These are phyloP conservation scores for Drechslera avenae DNA, from an alignment of 2,329 filamentous ascomycete genomes.

Conservation along the genomic window DNA sequence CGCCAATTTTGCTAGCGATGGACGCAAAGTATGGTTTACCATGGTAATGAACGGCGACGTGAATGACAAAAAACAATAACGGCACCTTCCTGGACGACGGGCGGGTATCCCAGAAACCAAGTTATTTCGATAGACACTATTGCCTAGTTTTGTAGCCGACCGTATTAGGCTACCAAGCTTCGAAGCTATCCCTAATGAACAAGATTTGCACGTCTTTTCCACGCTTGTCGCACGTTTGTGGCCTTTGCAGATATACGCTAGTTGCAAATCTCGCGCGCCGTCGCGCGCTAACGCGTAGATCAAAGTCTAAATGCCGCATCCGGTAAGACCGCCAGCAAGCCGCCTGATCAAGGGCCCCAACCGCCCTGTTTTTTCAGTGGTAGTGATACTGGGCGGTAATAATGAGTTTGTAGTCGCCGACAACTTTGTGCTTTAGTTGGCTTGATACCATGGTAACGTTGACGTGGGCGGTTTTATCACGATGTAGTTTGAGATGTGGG, in stretches of 20 bases:
- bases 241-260: slow-evolving; percentile 13
- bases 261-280: slow-evolving; percentile 5
- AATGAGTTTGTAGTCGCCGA: slow-evolving; percentile 14
- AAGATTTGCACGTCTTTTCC: background rate
- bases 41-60: slow-evolving; percentile 9
- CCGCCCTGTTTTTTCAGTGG: slow-evolving; percentile 2
- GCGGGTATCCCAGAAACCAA: slow-evolving; percentile 4
- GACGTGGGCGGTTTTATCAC: slow-evolving; percentile 1
- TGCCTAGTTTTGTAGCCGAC: background rate
- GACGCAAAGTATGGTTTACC: slow-evolving; percentile 3
- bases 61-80: background rate
- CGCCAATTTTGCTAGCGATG: background rate
- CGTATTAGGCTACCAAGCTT: slow-evolving; percentile 6
- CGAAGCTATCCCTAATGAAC: slow-evolving; percentile 2
- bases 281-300: slow-evolving; percentile 11
- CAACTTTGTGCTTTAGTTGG: background rate
- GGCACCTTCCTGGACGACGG: slow-evolving; percentile 3
- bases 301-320: slow-evolving; percentile 13
- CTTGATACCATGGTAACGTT: slow-evolving; percentile 2
- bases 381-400: background rate
- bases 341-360: slow-evolving; percentile 10
- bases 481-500: background rate
- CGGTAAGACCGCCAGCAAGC: slow-evolving; percentile 7
- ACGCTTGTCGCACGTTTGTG: slow-evolving; percentile 8
- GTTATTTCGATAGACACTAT: background rate